phyloP scores from a whole-genome alignment of 1,284 basidiomycete genomes.

The Mycena citricolor region DNA sequence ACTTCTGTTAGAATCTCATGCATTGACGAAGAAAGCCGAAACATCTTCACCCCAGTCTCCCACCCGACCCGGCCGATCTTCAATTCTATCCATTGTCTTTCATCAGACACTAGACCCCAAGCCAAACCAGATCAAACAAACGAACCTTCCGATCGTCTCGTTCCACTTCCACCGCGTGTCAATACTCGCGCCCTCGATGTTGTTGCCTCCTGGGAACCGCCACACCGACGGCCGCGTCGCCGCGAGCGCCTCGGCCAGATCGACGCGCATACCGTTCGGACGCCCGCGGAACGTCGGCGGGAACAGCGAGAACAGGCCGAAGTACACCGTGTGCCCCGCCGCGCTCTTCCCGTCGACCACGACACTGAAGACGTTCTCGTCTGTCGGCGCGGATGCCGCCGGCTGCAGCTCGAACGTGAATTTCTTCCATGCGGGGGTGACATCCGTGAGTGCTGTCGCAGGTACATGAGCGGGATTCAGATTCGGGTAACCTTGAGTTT shows the following conservation, averaged over 20 bases:
- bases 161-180: constrained; percentile 70
- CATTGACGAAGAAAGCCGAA: background rate
- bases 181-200: constrained; percentile 49
- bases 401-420: constrained; percentile 49
- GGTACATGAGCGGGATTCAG: background rate
- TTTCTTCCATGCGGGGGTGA: constrained; percentile 52
- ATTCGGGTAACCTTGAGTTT: constrained; percentile 3
- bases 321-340: constrained; percentile 54
- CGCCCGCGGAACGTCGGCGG: constrained; percentile 70
- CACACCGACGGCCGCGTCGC: constrained; percentile 53
- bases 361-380: constrained; percentile 52
- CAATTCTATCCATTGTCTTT: too few species aligned
- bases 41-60: constrained; percentile 35
- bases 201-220: constrained; percentile 51
- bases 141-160: constrained; percentile 48
- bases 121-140: constrained; percentile 42
- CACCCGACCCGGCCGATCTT: constrained; percentile 36
- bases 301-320: constrained; percentile 68
- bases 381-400: constrained; percentile 40
- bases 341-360: constrained; percentile 48
- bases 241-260: constrained; percentile 61
- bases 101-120: too few species aligned
- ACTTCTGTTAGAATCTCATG: background rate
- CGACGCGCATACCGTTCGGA: constrained; percentile 62
- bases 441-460: constrained; percentile 10